Base-by-base conservation (phyloP, 2,329 filamentous ascomycete genomes). In the Hymenoscyphus scutula region DNA sequence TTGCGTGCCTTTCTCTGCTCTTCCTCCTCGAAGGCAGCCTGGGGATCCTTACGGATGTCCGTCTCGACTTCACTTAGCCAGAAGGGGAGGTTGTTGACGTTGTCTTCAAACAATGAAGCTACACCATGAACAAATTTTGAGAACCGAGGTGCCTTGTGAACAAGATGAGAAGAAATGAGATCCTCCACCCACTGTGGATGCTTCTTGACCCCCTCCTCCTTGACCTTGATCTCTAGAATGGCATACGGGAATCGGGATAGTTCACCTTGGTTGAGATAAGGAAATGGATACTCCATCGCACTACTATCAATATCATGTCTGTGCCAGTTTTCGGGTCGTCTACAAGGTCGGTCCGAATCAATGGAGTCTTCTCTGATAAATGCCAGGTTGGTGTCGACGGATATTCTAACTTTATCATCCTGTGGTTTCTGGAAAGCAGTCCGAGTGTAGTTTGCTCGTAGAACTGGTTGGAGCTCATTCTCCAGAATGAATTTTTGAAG, bases 91-190 rank as follows among this genome's bases (percentile, higher is more conserved):
- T 87, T 93, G 78, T 98, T 98, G 75, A 99, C 93, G 72, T 97
- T 87, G 76, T 99, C 92, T 72, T 98, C 95, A 69, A 98, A 98
- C 1, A 99, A 82, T 45, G 89, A 88, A 7, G 94, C 93, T 4
- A 96, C 88, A 65, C 95, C 95, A 71, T 99, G 94, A 2, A 96
- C 90, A 70, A 98, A 99, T 76, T 99, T 99, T 71, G 92, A 97
- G 78, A 99, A 99, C 58, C 90, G 87, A 1, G 93, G 91, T 0
- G 90, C 88, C 54, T 92, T 87, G 74, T 97, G 92, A 66, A 99
- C 90, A 4, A 99, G 84, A 76, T 99, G 94, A 5, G 92, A 97
- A 59, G 85, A 83, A 86, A 96, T 97, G 69, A 99, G 79, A 69
- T 99, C 95, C 69, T 92, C 86, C 37, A 98, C 82, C 95, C 95